Conservation (phyloP, 2,329 filamentous ascomycete genomes). For the Chrysosporium queenslandicum region DNA sequence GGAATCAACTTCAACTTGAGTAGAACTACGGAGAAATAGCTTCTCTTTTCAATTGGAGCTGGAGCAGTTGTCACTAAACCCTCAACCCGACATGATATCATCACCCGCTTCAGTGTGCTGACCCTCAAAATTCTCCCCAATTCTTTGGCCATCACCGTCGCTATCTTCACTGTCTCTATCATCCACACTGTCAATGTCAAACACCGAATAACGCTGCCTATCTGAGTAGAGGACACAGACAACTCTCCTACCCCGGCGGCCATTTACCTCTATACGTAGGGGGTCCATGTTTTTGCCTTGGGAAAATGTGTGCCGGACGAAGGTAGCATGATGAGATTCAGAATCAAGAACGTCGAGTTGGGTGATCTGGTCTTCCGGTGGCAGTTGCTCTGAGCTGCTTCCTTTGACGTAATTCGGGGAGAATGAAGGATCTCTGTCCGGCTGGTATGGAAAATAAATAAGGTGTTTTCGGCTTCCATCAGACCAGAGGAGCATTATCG, state of each 20-base stretch:
- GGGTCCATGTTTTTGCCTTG: conserved; percentile 39
- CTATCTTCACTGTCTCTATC: conserved; percentile 16
- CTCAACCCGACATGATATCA: not conserved
- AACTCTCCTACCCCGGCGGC: conserved; percentile 43
- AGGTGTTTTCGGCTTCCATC: conserved; percentile 29
- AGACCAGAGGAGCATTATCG: conserved; percentile 50
- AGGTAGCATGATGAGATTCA: conserved; percentile 15
- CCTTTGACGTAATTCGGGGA: not conserved
- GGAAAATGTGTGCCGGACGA: conserved; percentile 41
- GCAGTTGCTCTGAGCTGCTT: not conserved
- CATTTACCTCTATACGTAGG: conserved; percentile 45
- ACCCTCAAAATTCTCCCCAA: not conserved
- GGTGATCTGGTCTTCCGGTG: conserved; percentile 8
- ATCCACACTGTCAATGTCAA: conserved; percentile 44
- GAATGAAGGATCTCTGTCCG: conserved; percentile 6
- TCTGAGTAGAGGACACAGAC: conserved; percentile 48
- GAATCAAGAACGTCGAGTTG: conserved; percentile 16
- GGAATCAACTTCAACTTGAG: no score
- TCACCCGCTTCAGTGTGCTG: not conserved
- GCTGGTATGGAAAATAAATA: conserved; percentile 27
- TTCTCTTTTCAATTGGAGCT: no score
- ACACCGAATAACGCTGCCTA: conserved; percentile 44
- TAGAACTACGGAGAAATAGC: no score
- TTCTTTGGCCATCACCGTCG: not conserved
- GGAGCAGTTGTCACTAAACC: not conserved